Conservation (phyloP, 768 basidiomycete species). For the Lactifluus subvellereus region DNA sequence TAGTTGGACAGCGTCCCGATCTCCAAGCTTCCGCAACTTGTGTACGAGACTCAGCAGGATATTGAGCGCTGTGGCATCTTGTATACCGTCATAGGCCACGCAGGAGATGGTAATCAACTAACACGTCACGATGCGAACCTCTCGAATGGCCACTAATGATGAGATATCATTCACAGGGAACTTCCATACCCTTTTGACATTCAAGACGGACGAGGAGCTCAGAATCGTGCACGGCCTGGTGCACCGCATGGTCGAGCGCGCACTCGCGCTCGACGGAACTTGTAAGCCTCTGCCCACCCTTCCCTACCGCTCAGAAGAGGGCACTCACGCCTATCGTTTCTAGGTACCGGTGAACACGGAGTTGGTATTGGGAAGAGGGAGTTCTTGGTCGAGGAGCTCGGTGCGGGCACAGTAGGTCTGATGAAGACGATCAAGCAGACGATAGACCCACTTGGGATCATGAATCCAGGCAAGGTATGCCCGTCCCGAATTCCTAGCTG, state of each 20-base stretch:
- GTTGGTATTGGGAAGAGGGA: conserved; percentile 81
- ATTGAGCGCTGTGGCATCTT: conserved; percentile 48
- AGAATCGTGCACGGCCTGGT: conserved; percentile 35
- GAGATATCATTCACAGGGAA: conserved; percentile 32
- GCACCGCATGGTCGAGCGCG: conserved; percentile 58
- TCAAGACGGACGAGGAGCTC: conserved; percentile 36
- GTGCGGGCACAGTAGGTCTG: conserved; percentile 71
- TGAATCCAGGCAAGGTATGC: conserved; percentile 82
- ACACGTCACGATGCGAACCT: neutral
- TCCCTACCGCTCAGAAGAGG: neutral
- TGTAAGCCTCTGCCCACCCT: conserved; percentile 37
- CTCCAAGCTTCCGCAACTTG: conserved; percentile 56
- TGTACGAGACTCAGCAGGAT: conserved; percentile 68
- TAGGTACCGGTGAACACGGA: conserved; percentile 80
- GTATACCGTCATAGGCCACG: conserved; percentile 69
- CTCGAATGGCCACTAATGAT: neutral
- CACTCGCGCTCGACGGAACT: conserved; percentile 67
- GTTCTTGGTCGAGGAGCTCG: conserved; percentile 78
- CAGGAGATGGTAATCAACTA: conserved; percentile 55
- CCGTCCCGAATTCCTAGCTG: neutral
- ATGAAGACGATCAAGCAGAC: conserved; percentile 79
- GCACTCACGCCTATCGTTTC: neutral
- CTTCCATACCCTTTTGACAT: conserved; percentile 38
- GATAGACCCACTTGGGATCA: conserved; percentile 67
- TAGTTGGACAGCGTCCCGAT: conserved; percentile 46